Percentiles rank a stretch among this genome's conserved stretches.
Conservation (phyloP, 75 land plant genomes). For the Cupressus sempervirens region DNA sequence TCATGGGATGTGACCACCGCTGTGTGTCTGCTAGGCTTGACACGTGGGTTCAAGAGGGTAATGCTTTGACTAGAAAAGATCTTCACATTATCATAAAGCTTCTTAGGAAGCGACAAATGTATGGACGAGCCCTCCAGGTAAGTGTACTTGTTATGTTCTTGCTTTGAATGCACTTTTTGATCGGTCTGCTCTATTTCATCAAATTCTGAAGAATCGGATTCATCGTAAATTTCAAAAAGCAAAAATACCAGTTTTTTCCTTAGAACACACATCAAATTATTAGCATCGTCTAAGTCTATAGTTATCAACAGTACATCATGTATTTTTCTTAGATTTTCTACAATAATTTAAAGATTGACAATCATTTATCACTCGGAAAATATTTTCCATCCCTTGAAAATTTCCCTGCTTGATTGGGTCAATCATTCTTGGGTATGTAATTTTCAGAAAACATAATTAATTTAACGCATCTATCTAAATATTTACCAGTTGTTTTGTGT, state of each 20-base stretch:
- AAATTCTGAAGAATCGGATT: not conserved
- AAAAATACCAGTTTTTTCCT: not conserved
- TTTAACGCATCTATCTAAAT: not conserved
- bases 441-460: not conserved
- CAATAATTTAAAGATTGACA: not conserved
- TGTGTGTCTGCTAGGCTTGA: conserved; percentile 11
- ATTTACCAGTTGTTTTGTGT: not conserved
- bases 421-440: not conserved
- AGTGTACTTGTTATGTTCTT: not conserved
- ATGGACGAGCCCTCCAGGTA: conserved; percentile 30
- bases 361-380: not conserved
- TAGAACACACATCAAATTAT: not conserved
- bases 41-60: conserved; percentile 37
- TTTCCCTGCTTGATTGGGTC: not conserved
- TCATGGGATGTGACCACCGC: not conserved
- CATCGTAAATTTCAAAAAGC: not conserved
- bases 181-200: not conserved
- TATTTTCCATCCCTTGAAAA: not conserved
- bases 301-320: too few relatives aligned
- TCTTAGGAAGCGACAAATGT: conserved; percentile 16
- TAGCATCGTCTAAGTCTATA: not conserved
- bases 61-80: conserved; percentile 17
- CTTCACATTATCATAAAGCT: not conserved
- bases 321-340: not conserved
- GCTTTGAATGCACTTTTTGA: not conserved